Evolutionary conservation across 352 stramenopile species (phyloP), one percentile per base, ranked within the genome.

Genomic region (Pythium plurisporium): DNA sequence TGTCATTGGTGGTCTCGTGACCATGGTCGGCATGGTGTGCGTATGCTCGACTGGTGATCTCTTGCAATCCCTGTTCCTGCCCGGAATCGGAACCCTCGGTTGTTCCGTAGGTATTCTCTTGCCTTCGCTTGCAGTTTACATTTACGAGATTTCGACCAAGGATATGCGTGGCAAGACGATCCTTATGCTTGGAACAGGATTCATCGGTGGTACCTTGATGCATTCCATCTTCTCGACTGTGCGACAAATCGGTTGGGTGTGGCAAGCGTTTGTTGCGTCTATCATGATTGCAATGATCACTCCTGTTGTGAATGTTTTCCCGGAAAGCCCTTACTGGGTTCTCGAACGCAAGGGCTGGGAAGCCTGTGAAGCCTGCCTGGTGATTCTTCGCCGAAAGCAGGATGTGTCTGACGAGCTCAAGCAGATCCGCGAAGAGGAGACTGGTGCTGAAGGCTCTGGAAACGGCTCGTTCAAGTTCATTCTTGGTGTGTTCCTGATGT

Each of bases 301-400:
- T 3, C 81, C 83, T 3, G 75, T 74, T 0, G 79, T 94, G 8
- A 89, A 94, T 66, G 86, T 94, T 41, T 94, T 91, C 70, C 83
- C 83, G 6, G 83, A 94, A 51, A 89, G 77, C 37, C 83, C 83
- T n/a, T 86, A 89, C 63, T 94, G 83, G 83, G 78, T 94, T 10
- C 85, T 89, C 69, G 75, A 82, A 53, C 81, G 80, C 22, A 74
- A 91, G 62, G 83, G 83, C 6, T 47, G 86, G 20, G 83, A 94
- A 40, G 79, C 79, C 29, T 84, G 77, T 31, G 82, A 94, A 55
- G 73, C 74, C 22, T 88, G 78, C 19, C 44, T 94, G 38, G 70
- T 75, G 27, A 69, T 94, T 22, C 53, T 94, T 4, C 83, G 83
- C 53, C 83, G 83, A 50, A 91, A 91, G 62, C 74, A 88, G 29